Evolutionary conservation across 495 filamentous ascomycete species (phyloP), one percentile per base, ranked within the genome.

Genomic region (Haplographium delicatum): DNA sequence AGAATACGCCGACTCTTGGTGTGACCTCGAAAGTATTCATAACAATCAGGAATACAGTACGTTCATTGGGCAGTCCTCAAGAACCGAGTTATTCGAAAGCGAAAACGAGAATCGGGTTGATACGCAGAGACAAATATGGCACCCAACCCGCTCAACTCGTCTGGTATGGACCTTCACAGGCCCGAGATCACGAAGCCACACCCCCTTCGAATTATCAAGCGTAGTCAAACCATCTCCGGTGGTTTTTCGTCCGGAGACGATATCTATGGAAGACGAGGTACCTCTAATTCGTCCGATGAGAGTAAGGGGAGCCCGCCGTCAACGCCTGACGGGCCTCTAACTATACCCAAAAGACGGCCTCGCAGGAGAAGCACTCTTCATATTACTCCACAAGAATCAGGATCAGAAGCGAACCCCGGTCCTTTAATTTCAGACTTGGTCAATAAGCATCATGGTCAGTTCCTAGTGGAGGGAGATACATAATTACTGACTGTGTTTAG

Each of bases 11-110:
- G 54, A 57, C 44, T 52, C 47, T 48, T 61, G 34, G 44, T 44
- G 45, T 47, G 66, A 62, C 41, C 43, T 56, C 28, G 52, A 64
- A 39, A 59, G 47, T 31, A 34, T 46, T 25, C 27, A 49, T 37
- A 46, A 22, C 4, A 23, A 30, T 24, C 45, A 41, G 13, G 27
- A 60, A 54, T 30, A 48, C 54, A n/a, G 49, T 40, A 58, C 35
- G 27, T 67, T 67, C 35, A 66, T 69, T 31, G 63, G 65, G 27
- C 65, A 68, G 41, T 23, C 24, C 35, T 33, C 18, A 34, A 35
- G 23, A 28, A 31, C 13, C 33, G 51, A 38, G 33, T 48, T n/a
- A 10, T 19, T 41, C 42, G 35, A 37, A 13, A 37, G 43, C 16
- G 18, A 38, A 23, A 8, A 27, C 20, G 20, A 19, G 42, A 45